phyloP scores from a whole-genome alignment of 176 grass and related monocot species.

The Oryza longistaminata region DNA sequence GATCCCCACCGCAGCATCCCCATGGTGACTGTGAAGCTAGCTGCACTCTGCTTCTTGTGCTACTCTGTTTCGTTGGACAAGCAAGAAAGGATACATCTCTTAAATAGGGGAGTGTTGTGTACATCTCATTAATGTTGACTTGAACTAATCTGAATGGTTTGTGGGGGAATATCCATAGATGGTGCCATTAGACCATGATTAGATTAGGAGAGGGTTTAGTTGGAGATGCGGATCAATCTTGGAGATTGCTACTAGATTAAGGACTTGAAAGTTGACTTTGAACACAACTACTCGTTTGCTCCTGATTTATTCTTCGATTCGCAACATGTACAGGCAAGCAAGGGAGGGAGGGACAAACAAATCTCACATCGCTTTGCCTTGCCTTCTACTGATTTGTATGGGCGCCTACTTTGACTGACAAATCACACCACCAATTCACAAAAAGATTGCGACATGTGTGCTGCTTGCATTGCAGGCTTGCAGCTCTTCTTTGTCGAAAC shows the following conservation, averaged over 20 bases:
- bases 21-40: not conserved
- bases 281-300: not conserved
- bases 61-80: not conserved
- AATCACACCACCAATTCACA: not conserved
- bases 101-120: not conserved
- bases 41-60: not conserved
- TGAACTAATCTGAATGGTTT: not conserved
- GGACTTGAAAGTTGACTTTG: not conserved
- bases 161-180: slow-evolving; percentile 6
- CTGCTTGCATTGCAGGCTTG: too few relatives aligned
- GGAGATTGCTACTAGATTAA: not conserved
- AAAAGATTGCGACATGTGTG: too few relatives aligned
- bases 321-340: not conserved
- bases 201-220: not conserved
- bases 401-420: not conserved
- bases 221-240: not conserved
- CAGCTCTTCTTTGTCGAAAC: too few relatives aligned
- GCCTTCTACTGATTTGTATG: too few relatives aligned
- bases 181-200: not conserved
- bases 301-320: not conserved
- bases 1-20: not conserved
- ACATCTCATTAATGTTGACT: too few relatives aligned
- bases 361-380: not conserved
- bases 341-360: not conserved
- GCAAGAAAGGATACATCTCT: not conserved